Percentiles rank a stretch among this genome's conserved stretches.
Evolutionary conservation across 148 eudicot genomes (phyloP).

Genomic region (Diospyros lotus): DNA sequence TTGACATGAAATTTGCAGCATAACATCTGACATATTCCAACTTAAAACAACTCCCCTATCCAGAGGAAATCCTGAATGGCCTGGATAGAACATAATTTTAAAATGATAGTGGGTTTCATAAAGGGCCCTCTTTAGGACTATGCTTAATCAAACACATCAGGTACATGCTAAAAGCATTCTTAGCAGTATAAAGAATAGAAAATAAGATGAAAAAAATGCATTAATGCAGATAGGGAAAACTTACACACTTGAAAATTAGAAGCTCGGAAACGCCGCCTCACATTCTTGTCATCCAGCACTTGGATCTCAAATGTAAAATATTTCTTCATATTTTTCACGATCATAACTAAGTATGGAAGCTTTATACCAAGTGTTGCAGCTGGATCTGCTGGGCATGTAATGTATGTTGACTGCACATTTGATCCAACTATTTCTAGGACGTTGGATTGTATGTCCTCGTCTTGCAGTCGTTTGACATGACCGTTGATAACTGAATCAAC

Average conservation of each 20-base stretch:
- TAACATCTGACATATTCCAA: not conserved
- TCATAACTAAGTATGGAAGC: conserved; percentile 85
- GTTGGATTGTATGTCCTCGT: conserved; percentile 97
- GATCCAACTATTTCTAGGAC: conserved; percentile 91
- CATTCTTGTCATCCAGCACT: conserved; percentile 98
- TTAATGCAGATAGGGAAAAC: conserved; percentile 41
- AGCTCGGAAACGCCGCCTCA: conserved; percentile 97
- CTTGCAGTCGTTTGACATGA: conserved; percentile 81
- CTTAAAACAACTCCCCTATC: not conserved
- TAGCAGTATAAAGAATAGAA: not conserved
- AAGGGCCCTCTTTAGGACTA: not conserved
- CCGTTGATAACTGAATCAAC: conserved; percentile 77
- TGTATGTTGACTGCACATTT: conserved; percentile 85
- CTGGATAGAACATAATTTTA: not conserved
- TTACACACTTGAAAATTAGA: conserved; percentile 99
- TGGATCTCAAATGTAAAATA: conserved; percentile 98
- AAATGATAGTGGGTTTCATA: not conserved
- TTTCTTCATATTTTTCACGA: conserved; percentile 91
- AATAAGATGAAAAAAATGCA: conserved; percentile 2
- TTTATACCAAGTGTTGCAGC: conserved; percentile 97
- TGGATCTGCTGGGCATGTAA: conserved; percentile 97
- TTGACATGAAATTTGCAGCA: conserved; percentile 3
- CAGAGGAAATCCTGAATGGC: not conserved
- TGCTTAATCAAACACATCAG: not conserved
- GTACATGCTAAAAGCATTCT: conserved; percentile 4